Evolutionary conservation across 2,329 filamentous ascomycete genomes (phyloP).

Genomic region (Gliomastix tumulicola): DNA sequence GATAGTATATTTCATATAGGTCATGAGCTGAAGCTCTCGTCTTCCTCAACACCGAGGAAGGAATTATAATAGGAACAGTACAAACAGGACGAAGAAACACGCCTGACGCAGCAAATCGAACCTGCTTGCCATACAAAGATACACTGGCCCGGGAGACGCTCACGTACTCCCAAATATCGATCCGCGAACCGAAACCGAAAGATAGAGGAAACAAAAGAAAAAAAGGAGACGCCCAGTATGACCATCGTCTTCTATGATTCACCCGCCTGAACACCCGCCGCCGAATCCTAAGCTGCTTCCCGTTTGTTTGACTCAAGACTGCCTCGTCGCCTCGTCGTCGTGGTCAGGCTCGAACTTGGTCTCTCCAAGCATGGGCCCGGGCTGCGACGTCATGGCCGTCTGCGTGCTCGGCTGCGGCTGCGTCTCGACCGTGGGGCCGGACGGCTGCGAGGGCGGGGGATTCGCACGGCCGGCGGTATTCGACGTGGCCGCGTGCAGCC

Average conservation of each 20-base stretch:
- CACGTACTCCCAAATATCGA: too few relatives aligned
- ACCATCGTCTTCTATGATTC: too few relatives aligned
- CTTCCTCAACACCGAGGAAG: too few relatives aligned
- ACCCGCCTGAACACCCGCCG: too few relatives aligned
- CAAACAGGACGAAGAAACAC: too few relatives aligned
- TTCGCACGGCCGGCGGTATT: slow-evolving; percentile 11
- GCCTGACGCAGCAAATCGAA: too few relatives aligned
- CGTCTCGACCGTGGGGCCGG: slow-evolving; percentile 48
- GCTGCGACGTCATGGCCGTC: slow-evolving; percentile 50
- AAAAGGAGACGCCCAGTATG: neutral
- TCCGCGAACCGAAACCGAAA: neutral
- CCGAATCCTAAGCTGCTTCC: neutral
- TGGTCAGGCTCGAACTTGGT: slow-evolving; percentile 65
- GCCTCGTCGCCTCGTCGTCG: slow-evolving; percentile 30
- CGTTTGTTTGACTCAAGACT: too few relatives aligned
- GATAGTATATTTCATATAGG: too few relatives aligned
- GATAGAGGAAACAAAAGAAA: neutral
- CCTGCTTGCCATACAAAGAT: too few relatives aligned
- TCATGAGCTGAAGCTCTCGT: too few relatives aligned
- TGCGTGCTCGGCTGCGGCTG: slow-evolving; percentile 49
- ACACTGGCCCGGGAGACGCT: too few relatives aligned
- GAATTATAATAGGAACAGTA: too few relatives aligned
- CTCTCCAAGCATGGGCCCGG: slow-evolving; percentile 55
- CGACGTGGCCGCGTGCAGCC: slow-evolving; percentile 66
- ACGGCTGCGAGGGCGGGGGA: slow-evolving; percentile 29